Base-by-base conservation (phyloP, 148 eudicot genomes). In the Spergularia bocconei region DNA sequence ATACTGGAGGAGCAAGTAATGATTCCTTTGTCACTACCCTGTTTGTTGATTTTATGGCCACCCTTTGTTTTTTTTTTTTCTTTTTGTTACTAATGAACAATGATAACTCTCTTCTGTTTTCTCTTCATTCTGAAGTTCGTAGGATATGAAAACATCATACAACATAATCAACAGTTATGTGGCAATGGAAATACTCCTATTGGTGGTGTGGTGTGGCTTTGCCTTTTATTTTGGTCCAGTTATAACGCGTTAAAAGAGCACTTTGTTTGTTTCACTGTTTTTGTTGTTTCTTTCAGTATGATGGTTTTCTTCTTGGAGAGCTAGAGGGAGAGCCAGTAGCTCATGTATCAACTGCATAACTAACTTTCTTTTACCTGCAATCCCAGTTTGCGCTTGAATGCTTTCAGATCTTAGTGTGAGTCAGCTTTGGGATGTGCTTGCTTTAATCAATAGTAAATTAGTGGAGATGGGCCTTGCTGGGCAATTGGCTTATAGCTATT, bases 201-300 rank as follows among this genome's bases (percentile, higher is more conserved):
- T 69, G 92, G n/a, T n/a, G n/a, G n/a, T n/a, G 97, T 71, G 98
- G 98, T 63, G 97, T 93, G 54, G 98, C 94, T 76, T 82, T 93
- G 75, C 98, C 98, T 36, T 93, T 93, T 75, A 91, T 93, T 65
- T 82, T 93, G 65, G 89, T 93, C 63, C 98, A 91, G 98, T 97
- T 93, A 84, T 50, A 23, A 20, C 62, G 15, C 7, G 10, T 71
- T 16, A 17, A 7, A 61, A 73, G 61, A 65, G 17, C 16, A n/a
- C 56, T 13, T 79, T 39, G n/a, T 50, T 50, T 48, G 1, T 41
- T 69, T 6, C 33, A 13, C 21, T 17, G 47, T 25, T 48, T 19
- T 14, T 58, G 51, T 57, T 21, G 47, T 41, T 41, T 41, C 55
- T 4, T 63, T 21, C 65, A 20, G 19, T 67, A 14, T 15, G 19